phyloP scores from a whole-genome alignment of 2,329 filamentous ascomycete genomes.

The Alternaria triticina region DNA sequence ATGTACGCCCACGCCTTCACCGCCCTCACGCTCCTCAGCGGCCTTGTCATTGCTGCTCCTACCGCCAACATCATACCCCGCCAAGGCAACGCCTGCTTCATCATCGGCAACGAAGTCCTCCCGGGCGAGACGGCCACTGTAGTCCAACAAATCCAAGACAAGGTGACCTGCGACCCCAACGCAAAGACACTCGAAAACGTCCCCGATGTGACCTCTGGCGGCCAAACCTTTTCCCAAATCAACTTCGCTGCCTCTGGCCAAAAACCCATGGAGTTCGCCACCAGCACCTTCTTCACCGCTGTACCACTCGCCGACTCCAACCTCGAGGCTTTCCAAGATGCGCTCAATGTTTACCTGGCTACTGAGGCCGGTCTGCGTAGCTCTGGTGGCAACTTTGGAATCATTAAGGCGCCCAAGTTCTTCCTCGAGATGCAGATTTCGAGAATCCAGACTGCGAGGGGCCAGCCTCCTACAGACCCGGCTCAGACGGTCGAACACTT shows the following conservation, averaged over 20 bases:
- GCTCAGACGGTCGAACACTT: constrained; percentile 64
- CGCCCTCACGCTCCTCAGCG: constrained; percentile 18
- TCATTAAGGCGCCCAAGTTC: constrained; percentile 69
- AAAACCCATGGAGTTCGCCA: constrained; percentile 61
- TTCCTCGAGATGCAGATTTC: constrained; percentile 66
- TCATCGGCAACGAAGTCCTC: constrained; percentile 59
- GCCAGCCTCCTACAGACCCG: constrained; percentile 59
- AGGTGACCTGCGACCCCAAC: constrained; percentile 58
- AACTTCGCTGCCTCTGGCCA: constrained; percentile 61
- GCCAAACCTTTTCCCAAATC: constrained; percentile 60
- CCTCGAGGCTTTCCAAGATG: constrained; percentile 60
- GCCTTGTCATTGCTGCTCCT: constrained; percentile 22
- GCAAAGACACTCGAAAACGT: constrained; percentile 60
- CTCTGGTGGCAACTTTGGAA: constrained; percentile 57
- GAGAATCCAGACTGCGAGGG: constrained; percentile 66
- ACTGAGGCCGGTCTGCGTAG: constrained; percentile 66
- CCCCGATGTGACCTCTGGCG: constrained; percentile 63
- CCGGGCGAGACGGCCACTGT: constrained; percentile 58
- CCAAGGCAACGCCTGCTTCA: constrained; percentile 57
- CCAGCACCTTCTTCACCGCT: constrained; percentile 60
- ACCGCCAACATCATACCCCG: constrained; percentile 15
- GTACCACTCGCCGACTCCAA: constrained; percentile 57
- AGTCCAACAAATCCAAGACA: constrained; percentile 51
- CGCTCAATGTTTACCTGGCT: constrained; percentile 63
- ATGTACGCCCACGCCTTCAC: constrained; percentile 26